A percentile compares a stretch with the other conserved stretches of the same genome.
Conservation (phyloP, 495 filamentous ascomycete genomes). For the Penicillium verhagenii region DNA sequence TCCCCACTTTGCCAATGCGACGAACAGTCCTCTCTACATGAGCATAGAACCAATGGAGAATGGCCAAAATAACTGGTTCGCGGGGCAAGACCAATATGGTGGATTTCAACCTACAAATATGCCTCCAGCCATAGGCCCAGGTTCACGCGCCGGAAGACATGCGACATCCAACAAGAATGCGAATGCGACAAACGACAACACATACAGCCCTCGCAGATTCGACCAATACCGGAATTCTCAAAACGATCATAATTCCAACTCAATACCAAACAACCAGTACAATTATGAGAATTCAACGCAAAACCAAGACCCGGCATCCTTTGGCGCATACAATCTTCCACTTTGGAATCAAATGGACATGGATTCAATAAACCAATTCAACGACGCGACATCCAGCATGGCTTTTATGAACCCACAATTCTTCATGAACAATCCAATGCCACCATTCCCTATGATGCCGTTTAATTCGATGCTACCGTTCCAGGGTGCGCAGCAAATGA, state of each 20-base stretch:
- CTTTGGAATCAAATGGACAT: constrained; percentile 14
- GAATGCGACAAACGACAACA: background rate
- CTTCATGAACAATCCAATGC: constrained; percentile 2
- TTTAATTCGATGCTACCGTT: constrained; percentile 8
- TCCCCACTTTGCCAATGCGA: background rate
- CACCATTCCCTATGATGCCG: constrained; percentile 10
- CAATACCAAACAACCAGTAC: background rate
- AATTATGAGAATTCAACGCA: background rate
- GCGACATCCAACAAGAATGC: background rate
- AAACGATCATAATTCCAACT: background rate
- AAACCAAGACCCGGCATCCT: constrained; percentile 5
- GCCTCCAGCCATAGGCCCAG: background rate
- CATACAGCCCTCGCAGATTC: background rate
- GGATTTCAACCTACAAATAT: background rate
- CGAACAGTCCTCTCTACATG: background rate
- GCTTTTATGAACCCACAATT: constrained; percentile 11
- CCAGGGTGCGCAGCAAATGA: constrained; percentile 15
- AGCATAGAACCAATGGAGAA: background rate
- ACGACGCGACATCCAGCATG: background rate
- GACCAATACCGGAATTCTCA: background rate
- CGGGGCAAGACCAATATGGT: background rate
- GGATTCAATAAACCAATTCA: background rate
- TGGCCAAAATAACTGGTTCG: background rate
- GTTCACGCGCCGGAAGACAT: background rate
- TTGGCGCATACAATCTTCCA: constrained; percentile 16